These are phyloP conservation scores for Melanopsichium pennsylvanicum DNA, from an alignment of 1,284 basidiomycete species.

Conservation along the genomic window DNA sequence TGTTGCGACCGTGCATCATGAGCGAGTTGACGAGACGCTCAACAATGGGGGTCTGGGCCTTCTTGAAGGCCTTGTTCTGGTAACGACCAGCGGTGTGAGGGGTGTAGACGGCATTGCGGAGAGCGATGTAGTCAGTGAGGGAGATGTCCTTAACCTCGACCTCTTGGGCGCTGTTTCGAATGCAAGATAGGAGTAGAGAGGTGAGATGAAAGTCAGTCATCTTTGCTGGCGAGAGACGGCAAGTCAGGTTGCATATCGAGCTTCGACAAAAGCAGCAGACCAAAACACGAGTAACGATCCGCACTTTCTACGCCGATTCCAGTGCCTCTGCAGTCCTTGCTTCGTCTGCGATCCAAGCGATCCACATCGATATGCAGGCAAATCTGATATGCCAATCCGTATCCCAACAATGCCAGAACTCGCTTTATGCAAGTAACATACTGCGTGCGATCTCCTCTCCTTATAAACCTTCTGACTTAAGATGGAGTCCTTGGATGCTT, in stretches of 20 bases:
- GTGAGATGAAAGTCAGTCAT: conserved; percentile 14
- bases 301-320: no score
- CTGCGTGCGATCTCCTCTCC: not conserved
- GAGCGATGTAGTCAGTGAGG: conserved; percentile 90
- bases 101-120: conserved; percentile 95
- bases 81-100: conserved; percentile 98
- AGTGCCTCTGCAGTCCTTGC: no score
- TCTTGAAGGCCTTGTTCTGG: conserved; percentile 99
- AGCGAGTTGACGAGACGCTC: conserved; percentile 96
- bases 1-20: conserved; percentile 99
- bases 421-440: no score
- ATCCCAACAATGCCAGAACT: no score
- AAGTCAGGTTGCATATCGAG: no score
- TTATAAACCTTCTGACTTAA: no score
- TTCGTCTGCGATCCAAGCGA: no score
- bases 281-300: no score
- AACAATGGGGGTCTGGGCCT: conserved; percentile 99
- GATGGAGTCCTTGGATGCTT: not conserved
- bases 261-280: no score
- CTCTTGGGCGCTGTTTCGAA: conserved; percentile 69
- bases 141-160: conserved; percentile 97
- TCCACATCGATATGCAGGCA: no score
- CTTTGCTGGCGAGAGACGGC: not conserved
- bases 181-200: conserved; percentile 1
- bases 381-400: no score